phyloP scores from a whole-genome alignment of 208 protist species.

The Leishmania arabica region DNA sequence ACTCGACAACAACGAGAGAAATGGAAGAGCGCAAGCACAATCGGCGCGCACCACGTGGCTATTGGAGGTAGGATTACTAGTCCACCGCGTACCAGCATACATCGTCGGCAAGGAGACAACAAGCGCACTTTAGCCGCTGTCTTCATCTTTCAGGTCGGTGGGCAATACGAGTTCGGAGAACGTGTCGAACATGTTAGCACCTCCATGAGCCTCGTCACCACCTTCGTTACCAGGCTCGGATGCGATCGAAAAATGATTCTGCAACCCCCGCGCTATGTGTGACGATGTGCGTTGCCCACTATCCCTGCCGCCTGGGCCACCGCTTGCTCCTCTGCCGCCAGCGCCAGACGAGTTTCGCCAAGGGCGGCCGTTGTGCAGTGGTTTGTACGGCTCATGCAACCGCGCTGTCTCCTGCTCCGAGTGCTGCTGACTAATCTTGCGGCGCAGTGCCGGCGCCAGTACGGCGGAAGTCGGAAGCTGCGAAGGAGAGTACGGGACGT shows the following conservation, averaged over 20 bases:
- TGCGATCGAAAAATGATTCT: not conserved
- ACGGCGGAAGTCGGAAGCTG: constrained; percentile 23
- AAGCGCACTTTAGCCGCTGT: not conserved
- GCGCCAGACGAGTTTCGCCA: not conserved
- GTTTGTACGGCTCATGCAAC: constrained; percentile 15
- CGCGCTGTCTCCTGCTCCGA: constrained; percentile 25
- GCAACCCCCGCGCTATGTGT: not conserved
- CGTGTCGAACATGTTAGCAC: constrained; percentile 48
- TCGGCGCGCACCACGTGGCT: too few species aligned
- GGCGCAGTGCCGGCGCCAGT: constrained; percentile 39
- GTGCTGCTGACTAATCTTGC: constrained; percentile 42
- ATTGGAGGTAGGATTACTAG: not conserved
- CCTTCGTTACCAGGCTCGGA: not conserved
- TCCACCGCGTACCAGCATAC: not conserved
- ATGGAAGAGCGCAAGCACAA: not conserved
- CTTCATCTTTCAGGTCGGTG: not conserved
- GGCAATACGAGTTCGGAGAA: constrained; percentile 40
- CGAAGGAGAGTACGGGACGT: constrained; percentile 10
- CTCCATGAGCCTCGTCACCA: not conserved
- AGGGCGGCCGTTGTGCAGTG: constrained; percentile 7
- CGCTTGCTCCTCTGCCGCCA: not conserved
- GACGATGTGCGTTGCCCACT: not conserved
- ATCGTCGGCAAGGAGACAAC: not conserved
- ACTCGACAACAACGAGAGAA: not conserved
- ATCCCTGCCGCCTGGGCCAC: not conserved